Evolutionary conservation across 345 rosid genomes (phyloP).

Genomic region (Citrus sinensis): DVS_A1.0 CM039163.1:46161501-46162000

Average conservation of each 20-base stretch:
- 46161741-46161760: neutral
- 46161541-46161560: neutral
- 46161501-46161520: neutral
- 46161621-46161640: neutral
- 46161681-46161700: neutral
- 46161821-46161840: neutral
- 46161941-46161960: neutral
- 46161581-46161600: neutral
- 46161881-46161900: neutral
- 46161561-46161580: neutral
- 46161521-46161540: neutral
- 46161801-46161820: neutral
- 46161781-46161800: neutral
- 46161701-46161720: neutral
- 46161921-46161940: too few species aligned
- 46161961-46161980: neutral
- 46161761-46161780: neutral
- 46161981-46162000: conserved; percentile 1
- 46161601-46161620: conserved; percentile 7
- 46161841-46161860: neutral
- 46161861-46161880: neutral
- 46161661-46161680: neutral
- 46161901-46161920: neutral
- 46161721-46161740: neutral
- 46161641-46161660: neutral